Evolutionary conservation across 2,329 filamentous ascomycete genomes (phyloP).

Genomic region (Mycosphaerella arachidis): DNA sequence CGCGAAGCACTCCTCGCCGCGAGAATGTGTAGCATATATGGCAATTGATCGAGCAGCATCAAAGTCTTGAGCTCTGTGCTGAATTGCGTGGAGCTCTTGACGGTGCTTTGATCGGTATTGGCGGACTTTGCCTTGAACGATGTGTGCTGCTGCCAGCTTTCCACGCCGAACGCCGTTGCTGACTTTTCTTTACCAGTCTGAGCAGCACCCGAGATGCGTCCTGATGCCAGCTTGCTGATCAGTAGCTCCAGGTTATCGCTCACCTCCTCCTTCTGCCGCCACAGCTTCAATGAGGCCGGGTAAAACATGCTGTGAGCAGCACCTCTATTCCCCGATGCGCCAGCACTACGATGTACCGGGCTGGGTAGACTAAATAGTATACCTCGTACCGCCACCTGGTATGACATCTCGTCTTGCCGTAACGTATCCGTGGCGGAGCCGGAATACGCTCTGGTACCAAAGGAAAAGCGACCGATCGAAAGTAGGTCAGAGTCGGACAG

Average conservation of each 20-base stretch:
- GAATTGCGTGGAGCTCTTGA: constrained; percentile 2
- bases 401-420: constrained; percentile 89
- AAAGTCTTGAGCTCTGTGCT: constrained; percentile 58
- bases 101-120: background rate
- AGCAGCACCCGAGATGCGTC: constrained; percentile 49
- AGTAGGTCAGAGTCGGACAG: constrained; percentile 86
- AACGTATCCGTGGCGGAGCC: constrained; percentile 62
- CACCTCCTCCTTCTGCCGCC: constrained; percentile 78
- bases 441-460: constrained; percentile 49
- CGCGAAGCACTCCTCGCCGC: constrained; percentile 24
- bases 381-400: constrained; percentile 83
- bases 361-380: constrained; percentile 78
- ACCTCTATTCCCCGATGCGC: constrained; percentile 29
- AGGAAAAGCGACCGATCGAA: constrained; percentile 66
- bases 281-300: constrained; percentile 76
- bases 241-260: constrained; percentile 68
- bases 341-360: constrained; percentile 65
- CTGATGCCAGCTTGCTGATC: constrained; percentile 31
- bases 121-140: constrained; percentile 4
- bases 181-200: background rate
- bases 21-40: constrained; percentile 71
- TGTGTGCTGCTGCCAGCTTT: constrained; percentile 21
- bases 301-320: constrained; percentile 90
- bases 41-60: constrained; percentile 77
- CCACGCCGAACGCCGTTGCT: constrained; percentile 13